Conservation (phyloP, 73 alveolate genomes). For the Blepharisma japonicum region DNA sequence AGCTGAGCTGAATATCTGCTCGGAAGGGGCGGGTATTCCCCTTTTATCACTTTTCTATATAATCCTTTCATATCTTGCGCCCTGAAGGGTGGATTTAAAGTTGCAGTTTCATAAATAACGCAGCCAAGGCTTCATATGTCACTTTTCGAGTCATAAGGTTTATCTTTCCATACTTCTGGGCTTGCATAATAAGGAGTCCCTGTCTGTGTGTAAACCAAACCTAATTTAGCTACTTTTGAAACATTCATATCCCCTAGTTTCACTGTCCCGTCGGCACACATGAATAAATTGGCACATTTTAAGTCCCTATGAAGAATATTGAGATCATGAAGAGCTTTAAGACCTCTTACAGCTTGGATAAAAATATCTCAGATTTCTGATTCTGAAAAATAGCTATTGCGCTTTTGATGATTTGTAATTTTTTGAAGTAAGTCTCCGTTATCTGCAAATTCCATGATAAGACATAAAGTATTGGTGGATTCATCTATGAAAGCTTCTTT, state of each 20-base stretch:
- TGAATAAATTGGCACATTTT: conserved; percentile 75
- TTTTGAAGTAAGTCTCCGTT: conserved; percentile 87
- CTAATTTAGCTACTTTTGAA: conserved; percentile 57
- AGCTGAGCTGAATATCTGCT: not conserved
- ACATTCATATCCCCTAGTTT: conserved; percentile 65
- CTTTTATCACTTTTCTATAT: conserved; percentile 46
- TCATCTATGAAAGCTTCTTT: conserved; percentile 62
- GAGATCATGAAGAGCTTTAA: conserved; percentile 59
- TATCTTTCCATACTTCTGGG: conserved; percentile 68
- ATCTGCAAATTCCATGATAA: conserved; percentile 92
- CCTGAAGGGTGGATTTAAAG: conserved; percentile 53
- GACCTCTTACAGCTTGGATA: conserved; percentile 38
- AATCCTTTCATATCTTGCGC: conserved; percentile 46
- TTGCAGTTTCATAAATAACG: conserved; percentile 52
- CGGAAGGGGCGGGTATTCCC: conserved; percentile 1
- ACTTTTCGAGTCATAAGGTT: conserved; percentile 57
- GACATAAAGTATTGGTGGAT: conserved; percentile 67
- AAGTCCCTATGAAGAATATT: conserved; percentile 62
- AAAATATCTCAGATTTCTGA: conserved; percentile 77
- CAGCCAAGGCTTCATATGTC: conserved; percentile 58
- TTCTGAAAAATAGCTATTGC: conserved; percentile 75
- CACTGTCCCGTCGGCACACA: conserved; percentile 72
- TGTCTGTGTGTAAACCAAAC: conserved; percentile 60
- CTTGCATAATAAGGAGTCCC: conserved; percentile 66
- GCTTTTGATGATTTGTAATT: conserved; percentile 70